Evolutionary conservation across 2,329 filamentous ascomycete species (phyloP).

Genomic region (Aspergillus bombycis): DNA sequence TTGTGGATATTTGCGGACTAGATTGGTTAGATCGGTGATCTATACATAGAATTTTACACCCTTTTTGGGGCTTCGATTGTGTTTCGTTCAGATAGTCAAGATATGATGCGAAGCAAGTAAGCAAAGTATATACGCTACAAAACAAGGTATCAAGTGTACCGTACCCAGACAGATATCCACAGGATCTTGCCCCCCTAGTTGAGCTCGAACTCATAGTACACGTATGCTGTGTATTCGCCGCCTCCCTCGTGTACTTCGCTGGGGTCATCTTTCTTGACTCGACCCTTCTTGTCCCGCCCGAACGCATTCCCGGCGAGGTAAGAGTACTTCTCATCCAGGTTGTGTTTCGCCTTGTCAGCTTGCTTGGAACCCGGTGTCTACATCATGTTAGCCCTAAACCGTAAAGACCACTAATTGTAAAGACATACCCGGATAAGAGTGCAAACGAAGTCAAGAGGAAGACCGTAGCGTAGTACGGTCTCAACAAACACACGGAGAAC

Average conservation of each 20-base stretch:
- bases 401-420: background rate
- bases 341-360: conserved; percentile 75
- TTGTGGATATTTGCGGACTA: background rate
- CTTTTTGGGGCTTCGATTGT: background rate
- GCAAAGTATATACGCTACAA: conserved; percentile 21
- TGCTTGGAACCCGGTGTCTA: conserved; percentile 78
- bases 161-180: conserved; percentile 1
- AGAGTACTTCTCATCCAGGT: conserved; percentile 81
- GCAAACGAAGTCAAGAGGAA: conserved; percentile 87
- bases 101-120: conserved; percentile 4
- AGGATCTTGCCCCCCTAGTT: conserved; percentile 39
- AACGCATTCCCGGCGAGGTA: conserved; percentile 96
- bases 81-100: background rate
- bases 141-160: conserved; percentile 15
- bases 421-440: conserved; percentile 76
- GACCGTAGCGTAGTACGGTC: conserved; percentile 92
- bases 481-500: conserved; percentile 94
- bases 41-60: conserved; percentile 7
- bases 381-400: conserved; percentile 11
- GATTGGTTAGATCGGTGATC: background rate
- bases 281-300: conserved; percentile 88
- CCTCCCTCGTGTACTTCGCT: conserved; percentile 77
- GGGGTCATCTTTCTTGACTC: conserved; percentile 87
- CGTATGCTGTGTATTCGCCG: conserved; percentile 93
- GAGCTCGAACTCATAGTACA: conserved; percentile 95